Evolutionary conservation across 2,329 filamentous ascomycete species (phyloP), one percentile per base, ranked within the genome.

Genomic region (Graphiopsis chlorocephala): DNA sequence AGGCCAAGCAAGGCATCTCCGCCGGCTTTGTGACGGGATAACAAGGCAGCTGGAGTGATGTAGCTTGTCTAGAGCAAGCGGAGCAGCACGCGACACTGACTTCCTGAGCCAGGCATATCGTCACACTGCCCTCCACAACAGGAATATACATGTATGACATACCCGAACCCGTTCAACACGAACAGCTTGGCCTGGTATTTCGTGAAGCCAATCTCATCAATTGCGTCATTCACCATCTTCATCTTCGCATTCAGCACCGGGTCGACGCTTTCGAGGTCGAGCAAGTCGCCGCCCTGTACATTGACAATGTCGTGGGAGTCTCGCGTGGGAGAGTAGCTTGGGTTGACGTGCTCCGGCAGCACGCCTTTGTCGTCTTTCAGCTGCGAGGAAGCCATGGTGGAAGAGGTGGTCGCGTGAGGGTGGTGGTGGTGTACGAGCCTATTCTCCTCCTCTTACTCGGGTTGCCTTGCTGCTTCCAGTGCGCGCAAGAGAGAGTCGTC

Each of bases 161-260:
- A 83, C 78, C 85, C 86, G 71, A 88, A 88, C 29, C 86, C 85
- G 70, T 86, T 88, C 10, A 88, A 76, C 23, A 84, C 79, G 68
- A 87, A 88, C 2, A 88, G 76, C 74, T 86, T 85, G 77, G 80
- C 83, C 60, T 87, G 85, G 67, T 84, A 84, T 11, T 68, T 64
- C 4, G 82, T 85, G 71, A 84, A 83, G 1, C 83, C 83, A 62
- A 84, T 84, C 69, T 83, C 79, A 68, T 85, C 82, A 64, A 85
- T 84, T 3, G 82, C 86, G 74, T 90, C 84, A 72, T 90, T 91
- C 66, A 90, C 83, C 29, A 90, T 79, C 69, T 87, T 83, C 86
- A 90, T 90, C 74, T 90, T 90, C 47, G 83, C 83, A 69, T 85
- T 85, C 52, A 90, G 77, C 1, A 84, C 86, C 4, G 86, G 85